These are phyloP conservation scores for Hydnomerulius pinastri DNA, from an alignment of 768 basidiomycete species.

Conservation along the genomic window DNA sequence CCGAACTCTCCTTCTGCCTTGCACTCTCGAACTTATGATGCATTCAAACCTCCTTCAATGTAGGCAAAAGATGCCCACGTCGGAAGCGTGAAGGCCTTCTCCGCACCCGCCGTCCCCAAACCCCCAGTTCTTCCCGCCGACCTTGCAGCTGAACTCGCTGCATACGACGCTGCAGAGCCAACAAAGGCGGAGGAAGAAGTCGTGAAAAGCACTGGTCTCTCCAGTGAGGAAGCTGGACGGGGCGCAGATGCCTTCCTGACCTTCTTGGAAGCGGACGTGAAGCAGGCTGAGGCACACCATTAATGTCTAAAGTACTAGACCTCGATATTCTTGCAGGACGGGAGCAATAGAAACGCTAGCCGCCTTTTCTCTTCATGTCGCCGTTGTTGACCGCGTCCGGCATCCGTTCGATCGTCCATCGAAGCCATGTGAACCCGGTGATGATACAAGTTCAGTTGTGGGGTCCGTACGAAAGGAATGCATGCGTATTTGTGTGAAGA, in stretches of 20 bases:
- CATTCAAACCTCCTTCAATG: background rate
- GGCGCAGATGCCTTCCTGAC: conserved; percentile 78
- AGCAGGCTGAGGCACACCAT: conserved; percentile 63
- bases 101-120: conserved; percentile 71
- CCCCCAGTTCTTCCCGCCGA: conserved; percentile 76
- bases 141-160: conserved; percentile 84
- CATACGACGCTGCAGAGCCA: conserved; percentile 85
- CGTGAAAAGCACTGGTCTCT: conserved; percentile 26
- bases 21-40: no score
- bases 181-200: conserved; percentile 46
- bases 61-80: conserved; percentile 92
- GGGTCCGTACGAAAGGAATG: no score
- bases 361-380: no score
- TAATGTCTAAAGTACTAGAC: conserved; percentile 25
- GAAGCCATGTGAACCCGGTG: no score
- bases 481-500: no score
- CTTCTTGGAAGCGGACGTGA: conserved; percentile 81
- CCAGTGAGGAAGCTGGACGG: conserved; percentile 24
- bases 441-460: no score
- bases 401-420: no score
- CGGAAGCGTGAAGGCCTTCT: conserved; percentile 81
- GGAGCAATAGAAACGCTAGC: conserved; percentile 18
- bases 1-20: no score
- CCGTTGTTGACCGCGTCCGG: no score
- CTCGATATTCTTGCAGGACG: background rate